These are phyloP conservation scores for Tuber borchii DNA, from an alignment of 495 filamentous ascomycete genomes.

Conservation along the genomic window DNA sequence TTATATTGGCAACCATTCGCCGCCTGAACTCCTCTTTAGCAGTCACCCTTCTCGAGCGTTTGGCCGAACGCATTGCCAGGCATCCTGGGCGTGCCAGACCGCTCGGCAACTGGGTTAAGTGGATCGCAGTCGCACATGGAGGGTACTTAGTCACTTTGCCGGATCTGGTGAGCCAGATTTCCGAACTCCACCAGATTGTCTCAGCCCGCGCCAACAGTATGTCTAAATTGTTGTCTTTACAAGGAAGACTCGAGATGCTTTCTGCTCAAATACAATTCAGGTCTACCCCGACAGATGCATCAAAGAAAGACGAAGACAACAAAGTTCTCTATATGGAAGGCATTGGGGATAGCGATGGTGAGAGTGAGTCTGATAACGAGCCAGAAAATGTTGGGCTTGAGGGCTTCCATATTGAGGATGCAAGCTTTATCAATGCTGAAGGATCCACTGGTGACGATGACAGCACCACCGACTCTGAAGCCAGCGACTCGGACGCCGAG, in stretches of 20 bases:
- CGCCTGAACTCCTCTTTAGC: slow-evolving; percentile 79
- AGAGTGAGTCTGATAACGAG: slow-evolving; percentile 49
- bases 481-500: slow-evolving; percentile 42
- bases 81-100: slow-evolving; percentile 81
- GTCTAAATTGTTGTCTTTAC: slow-evolving; percentile 74
- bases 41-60: slow-evolving; percentile 65
- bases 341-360: slow-evolving; percentile 46
- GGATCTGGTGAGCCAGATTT: slow-evolving; percentile 66
- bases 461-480: slow-evolving; percentile 34
- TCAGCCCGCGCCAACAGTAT: slow-evolving; percentile 76
- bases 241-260: slow-evolving; percentile 87
- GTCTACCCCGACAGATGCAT: slow-evolving; percentile 52
- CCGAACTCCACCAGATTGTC: slow-evolving; percentile 71
- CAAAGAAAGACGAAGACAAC: slow-evolving; percentile 51
- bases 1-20: slow-evolving; percentile 80
- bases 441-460: slow-evolving; percentile 43
- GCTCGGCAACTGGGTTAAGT: slow-evolving; percentile 94
- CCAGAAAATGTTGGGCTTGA: slow-evolving; percentile 45
- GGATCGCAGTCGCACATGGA: slow-evolving; percentile 90
- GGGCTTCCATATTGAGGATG: slow-evolving; percentile 40
- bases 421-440: slow-evolving; percentile 42
- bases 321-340: slow-evolving; percentile 85
- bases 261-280: slow-evolving; percentile 77
- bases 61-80: slow-evolving; percentile 80
- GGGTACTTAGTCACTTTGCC: slow-evolving; percentile 80